Base-by-base conservation (phyloP, 768 basidiomycete species). In the Tulasnella sp. region DNA sequence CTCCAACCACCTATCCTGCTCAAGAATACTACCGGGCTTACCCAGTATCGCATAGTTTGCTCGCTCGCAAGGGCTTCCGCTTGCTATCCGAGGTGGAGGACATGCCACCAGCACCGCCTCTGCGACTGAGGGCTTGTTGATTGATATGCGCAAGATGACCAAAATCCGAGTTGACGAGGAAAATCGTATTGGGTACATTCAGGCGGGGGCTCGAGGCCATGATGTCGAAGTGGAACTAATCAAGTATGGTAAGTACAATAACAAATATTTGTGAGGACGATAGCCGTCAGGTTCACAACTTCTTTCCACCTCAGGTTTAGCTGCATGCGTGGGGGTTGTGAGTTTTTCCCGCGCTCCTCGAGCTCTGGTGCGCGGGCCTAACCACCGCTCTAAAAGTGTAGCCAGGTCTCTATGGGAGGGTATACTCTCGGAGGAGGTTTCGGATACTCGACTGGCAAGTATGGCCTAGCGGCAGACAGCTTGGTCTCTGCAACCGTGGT, bases 61-160 rank as follows among this genome's bases (percentile, higher is more conserved):
- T 39, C 36, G 54, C 38, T 25, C 42, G 4, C 3, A 76, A 0
- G 49, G 49, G 12, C 45, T 76, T 34, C 25, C 45, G 11, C n/a
- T 76, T 6, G 76, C 76, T 15, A 17, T 72, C 40, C 37, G 52
- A n/a, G 76, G 78, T 29, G 78, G 78, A 25, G 74, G 77, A n/a
- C 78, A 79, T 37, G 36, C 64, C 29, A 58, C 68, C 29, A 31
- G 17, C 42, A 77, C 68, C 15, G 37, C 76, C 6, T 75, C 77
- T 14, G 77, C 78, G 19, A 70, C 78, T 25, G 58, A 74, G 3
- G 77, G 77, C 49, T 38, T 79, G 12, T 68, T 79, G 14, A 72
- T 79, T n/a, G 77, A 79, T 52, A 71, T 79, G 39, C 37, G 70
- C 22, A 45, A 67, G 67, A 71, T 77, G 73, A 71, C 38, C 39